Base-by-base conservation (phyloP, 257 asterid species). In the Nicotiana otophora region DNA sequence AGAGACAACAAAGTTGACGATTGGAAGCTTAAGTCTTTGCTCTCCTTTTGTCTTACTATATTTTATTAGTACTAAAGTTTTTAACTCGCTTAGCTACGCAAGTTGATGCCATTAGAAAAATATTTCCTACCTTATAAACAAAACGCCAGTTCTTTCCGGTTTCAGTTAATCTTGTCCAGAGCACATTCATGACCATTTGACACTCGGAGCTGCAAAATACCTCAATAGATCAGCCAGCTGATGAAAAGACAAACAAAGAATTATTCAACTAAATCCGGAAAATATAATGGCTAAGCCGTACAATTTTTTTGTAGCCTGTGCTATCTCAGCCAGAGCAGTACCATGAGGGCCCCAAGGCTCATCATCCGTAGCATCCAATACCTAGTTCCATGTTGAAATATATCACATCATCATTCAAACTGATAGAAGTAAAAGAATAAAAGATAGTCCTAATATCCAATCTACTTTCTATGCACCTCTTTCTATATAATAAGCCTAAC, bases 331-430 rank as follows among this genome's bases (percentile, higher is more conserved):
- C 96, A 95, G 87, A 76, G 87, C 96, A 53, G 98, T 93, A 80
- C 98, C 98, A 84, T 95, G 98, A 87, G 98, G 98, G 84, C 98
- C 98, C 98, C 98, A 95, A 66, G 98, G 98, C 85, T 95, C 98
- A 55, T 95, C 97, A 76, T 95, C 98, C 31, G 98, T 95, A 28
- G 98, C 98, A 89, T 95, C 98, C 92, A 95, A 82, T 84, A 92
- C 98, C 98, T 95, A 84, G 69, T 16, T 26, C 26, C 63, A 10
- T 51, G 80, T 75, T 75, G 80, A 75, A 15, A 26, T 51, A 74
- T 42, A 74, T 74, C 80, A 74, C 39, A 74, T 74, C 62, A 51
- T 75, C 46, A 1, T 51, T 51, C 63, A 75, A 72, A 72, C 79
- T 11, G 51, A 54, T 51, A 39, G 12, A 30, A 26, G 26, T 16